Evolutionary conservation across 176 grass and related monocot species (phyloP).

Genomic region (Canna indica): DNA sequence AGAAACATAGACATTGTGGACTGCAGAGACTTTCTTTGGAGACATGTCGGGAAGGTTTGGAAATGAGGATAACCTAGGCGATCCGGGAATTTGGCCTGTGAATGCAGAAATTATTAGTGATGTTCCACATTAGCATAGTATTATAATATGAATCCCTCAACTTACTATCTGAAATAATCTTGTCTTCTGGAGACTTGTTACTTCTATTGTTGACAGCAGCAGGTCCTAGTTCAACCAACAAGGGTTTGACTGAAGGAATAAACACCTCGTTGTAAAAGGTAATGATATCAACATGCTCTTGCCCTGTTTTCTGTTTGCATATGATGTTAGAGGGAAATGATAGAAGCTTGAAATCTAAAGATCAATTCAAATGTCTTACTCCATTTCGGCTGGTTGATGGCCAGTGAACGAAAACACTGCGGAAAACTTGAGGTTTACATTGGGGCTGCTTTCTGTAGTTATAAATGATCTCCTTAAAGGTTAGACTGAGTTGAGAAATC

Average conservation of each 20-base stretch:
- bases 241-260: conserved; percentile 73
- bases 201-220: conserved; percentile 32
- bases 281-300: conserved; percentile 88
- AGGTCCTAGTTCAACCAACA: conserved; percentile 72
- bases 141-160: neutral
- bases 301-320: conserved; percentile 63
- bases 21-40: conserved; percentile 95
- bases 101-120: neutral
- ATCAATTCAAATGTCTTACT: conserved; percentile 42
- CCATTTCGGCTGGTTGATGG: conserved; percentile 55
- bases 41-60: conserved; percentile 99
- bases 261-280: conserved; percentile 96
- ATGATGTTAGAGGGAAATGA: conserved; percentile 7
- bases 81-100: conserved; percentile 70
- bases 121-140: neutral
- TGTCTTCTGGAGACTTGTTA: conserved; percentile 51
- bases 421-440: conserved; percentile 96
- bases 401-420: conserved; percentile 83
- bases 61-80: conserved; percentile 75
- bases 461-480: conserved; percentile 97
- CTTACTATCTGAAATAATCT: conserved; percentile 53
- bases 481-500: conserved; percentile 76
- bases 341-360: neutral
- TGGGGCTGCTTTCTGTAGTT: conserved; percentile 94
- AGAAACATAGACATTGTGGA: conserved; percentile 90